Percentiles rank a stretch among this genome's conserved stretches.
phyloP scores from a whole-genome alignment of 1,284 basidiomycete genomes.

The Malassezia brasiliensis region DNA sequence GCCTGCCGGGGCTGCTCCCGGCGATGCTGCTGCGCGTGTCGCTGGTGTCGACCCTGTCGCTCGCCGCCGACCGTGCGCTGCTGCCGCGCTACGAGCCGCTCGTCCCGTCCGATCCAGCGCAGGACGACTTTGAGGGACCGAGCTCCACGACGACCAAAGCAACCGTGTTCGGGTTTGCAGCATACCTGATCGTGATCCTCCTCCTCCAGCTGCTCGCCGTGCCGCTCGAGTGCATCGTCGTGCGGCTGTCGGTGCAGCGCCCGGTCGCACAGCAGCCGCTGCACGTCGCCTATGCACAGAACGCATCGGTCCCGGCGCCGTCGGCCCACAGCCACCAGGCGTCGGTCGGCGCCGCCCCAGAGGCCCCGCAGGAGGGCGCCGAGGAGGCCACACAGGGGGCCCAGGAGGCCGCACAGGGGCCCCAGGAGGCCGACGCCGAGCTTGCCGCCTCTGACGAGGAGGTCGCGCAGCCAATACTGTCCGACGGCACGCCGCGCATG shows the following conservation, averaged over 20 bases:
- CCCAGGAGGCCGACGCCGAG: neutral
- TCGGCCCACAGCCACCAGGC: conserved; percentile 39
- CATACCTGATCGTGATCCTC: conserved; percentile 35
- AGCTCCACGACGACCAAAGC: conserved; percentile 27
- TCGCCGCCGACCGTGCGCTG: conserved; percentile 30
- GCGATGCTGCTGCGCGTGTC: conserved; percentile 29
- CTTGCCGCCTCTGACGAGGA: conserved; percentile 1
- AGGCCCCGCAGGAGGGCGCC: neutral
- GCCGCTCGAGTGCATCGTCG: conserved; percentile 41
- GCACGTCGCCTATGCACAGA: conserved; percentile 35
- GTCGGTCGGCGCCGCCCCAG: conserved; percentile 12
- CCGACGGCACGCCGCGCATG: neutral
- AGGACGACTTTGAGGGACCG: conserved; percentile 32
- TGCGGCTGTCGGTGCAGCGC: conserved; percentile 37
- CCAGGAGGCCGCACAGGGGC: neutral
- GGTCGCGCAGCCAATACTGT: neutral
- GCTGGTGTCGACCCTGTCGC: conserved; percentile 32
- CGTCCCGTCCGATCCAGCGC: conserved; percentile 21
- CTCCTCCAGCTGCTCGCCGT: conserved; percentile 28
- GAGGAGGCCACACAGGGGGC: conserved; percentile 19
- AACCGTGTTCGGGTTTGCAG: conserved; percentile 25
- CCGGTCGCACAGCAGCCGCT: conserved; percentile 40
- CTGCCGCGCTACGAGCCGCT: conserved; percentile 29
- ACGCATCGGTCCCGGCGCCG: conserved; percentile 7
- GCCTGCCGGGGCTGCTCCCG: conserved; percentile 31